Evolutionary conservation across 2,329 filamentous ascomycete genomes (phyloP).

Genomic region (Ophiosphaerella korrae): DNA sequence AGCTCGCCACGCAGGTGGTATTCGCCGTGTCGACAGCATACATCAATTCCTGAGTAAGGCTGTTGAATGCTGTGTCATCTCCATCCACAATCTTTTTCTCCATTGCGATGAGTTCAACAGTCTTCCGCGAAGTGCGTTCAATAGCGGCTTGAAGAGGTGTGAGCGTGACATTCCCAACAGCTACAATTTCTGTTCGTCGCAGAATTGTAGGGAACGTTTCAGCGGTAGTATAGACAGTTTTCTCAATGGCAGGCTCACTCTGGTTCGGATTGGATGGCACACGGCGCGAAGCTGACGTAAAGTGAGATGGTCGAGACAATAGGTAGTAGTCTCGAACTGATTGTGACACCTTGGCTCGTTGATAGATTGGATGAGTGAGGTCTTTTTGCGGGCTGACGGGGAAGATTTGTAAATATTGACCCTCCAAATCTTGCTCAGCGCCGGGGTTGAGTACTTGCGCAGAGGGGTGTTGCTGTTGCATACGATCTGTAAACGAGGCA

Average conservation of each 20-base stretch:
- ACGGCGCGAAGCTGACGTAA: slow-evolving; percentile 76
- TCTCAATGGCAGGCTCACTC: slow-evolving; percentile 78
- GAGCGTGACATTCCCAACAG: slow-evolving; percentile 68
- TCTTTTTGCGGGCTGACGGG: slow-evolving; percentile 83
- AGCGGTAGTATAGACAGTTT: slow-evolving; percentile 79
- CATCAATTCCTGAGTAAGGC: slow-evolving; percentile 75
- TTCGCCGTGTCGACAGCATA: slow-evolving; percentile 76
- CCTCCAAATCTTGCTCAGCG: slow-evolving; percentile 79
- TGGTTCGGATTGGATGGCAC: slow-evolving; percentile 69
- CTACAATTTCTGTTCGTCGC: slow-evolving; percentile 81
- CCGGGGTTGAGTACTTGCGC: slow-evolving; percentile 78
- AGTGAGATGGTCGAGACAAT: slow-evolving; percentile 75
- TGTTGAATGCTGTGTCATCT: slow-evolving; percentile 70
- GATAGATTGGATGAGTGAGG: slow-evolving; percentile 80
- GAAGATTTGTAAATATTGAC: slow-evolving; percentile 85
- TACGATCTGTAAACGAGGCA: slow-evolving; percentile 82
- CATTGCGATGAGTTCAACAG: slow-evolving; percentile 76
- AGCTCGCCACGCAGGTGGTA: slow-evolving; percentile 77
- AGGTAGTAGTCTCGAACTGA: slow-evolving; percentile 86
- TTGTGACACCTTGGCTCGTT: slow-evolving; percentile 81
- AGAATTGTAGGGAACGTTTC: slow-evolving; percentile 92
- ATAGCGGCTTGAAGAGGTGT: slow-evolving; percentile 84
- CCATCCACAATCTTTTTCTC: slow-evolving; percentile 76
- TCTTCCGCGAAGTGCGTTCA: slow-evolving; percentile 89
- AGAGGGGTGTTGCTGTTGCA: slow-evolving; percentile 87